Percentiles rank a stretch among this genome's conserved stretches.
These are phyloP conservation scores for Leishmania amazonensis DNA, from an alignment of 208 protist genomes.

Conservation along the genomic window DNA sequence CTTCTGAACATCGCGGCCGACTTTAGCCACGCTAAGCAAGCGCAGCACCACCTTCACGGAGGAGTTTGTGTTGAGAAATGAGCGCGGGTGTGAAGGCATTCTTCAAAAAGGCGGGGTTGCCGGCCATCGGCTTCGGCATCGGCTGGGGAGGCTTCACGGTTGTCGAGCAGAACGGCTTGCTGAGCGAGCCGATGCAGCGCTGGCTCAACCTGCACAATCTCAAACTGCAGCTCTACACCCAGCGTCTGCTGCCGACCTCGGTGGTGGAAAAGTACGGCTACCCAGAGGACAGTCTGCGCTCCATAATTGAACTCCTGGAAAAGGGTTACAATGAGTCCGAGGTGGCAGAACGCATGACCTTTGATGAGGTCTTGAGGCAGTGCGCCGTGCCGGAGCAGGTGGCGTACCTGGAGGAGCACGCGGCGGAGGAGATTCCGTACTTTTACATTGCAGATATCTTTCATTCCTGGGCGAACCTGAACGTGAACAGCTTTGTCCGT, in stretches of 20 bases:
- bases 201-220: constrained; percentile 58
- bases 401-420: constrained; percentile 82
- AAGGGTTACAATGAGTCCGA: constrained; percentile 44
- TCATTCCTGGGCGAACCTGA: constrained; percentile 74
- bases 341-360: constrained; percentile 62
- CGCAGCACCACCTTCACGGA: not conserved
- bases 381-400: constrained; percentile 79
- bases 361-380: constrained; percentile 75
- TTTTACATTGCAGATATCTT: constrained; percentile 91
- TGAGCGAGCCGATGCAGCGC: constrained; percentile 43
- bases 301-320: constrained; percentile 50
- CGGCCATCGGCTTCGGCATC: constrained; percentile 63
- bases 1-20: not conserved
- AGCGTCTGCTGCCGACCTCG: constrained; percentile 48
- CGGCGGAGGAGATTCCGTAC: constrained; percentile 83
- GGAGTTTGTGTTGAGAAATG: not conserved
- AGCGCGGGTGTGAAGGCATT: constrained; percentile 5
- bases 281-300: constrained; percentile 44
- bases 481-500: constrained; percentile 40
- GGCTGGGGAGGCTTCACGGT: constrained; percentile 64
- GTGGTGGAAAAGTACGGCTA: constrained; percentile 67
- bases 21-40: not conserved
- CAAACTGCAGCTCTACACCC: constrained; percentile 58
- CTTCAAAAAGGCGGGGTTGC: constrained; percentile 29
- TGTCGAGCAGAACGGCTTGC: constrained; percentile 42